Base-by-base conservation (phyloP, 345 rosid genomes). In the Turnera subulata region DNA sequence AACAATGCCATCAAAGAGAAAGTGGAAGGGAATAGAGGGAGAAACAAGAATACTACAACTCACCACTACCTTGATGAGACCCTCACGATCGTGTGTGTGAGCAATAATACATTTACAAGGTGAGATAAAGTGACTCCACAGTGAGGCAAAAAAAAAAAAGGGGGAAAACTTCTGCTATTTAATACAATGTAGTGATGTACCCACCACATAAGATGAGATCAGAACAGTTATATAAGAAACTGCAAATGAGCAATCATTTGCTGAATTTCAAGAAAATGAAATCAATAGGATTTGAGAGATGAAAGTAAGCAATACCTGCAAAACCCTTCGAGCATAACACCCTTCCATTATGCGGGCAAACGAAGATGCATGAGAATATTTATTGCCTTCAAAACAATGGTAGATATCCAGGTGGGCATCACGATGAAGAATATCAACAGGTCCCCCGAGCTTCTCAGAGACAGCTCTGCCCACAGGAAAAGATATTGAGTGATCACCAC, bases 391-490 rank as follows among this genome's bases (percentile, higher is more conserved):
- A 35, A 85, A 93, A 26, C 78, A 70, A 65, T 87, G 66, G 46
- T 93, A 93, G 58, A 89, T 93, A 69, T 93, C 99, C 12, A 96
- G 99, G 73, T 93, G 99, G n/a, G 99, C 97, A 80, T 93, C 99
- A 20, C 89, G 73, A 74, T 93, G 99, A 73, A 93, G 94, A 59
- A 93, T 78, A 74, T 93, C 99, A 50, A 93, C 82, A 55, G 96
- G 96, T 42, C 99, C 97, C 23, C 96, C 97, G 55, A 93, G 90
- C 81, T 87, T 93, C 78, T 89, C 89, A 42, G 97, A 85, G 45
- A 93, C 87, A 1, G 97, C 97, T 78, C 99, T 80, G 39, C 89
- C 81, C 56, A 89, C 97, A 1, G 97, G 97, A 76, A 57, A 93
- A 33, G 94, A 79, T 65, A 93, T 93, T 0, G 97, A 93, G 76